These are phyloP conservation scores for Magnaporthiopsis incrustans DNA, from an alignment of 2,329 filamentous ascomycete genomes.

Conservation along the genomic window DNA sequence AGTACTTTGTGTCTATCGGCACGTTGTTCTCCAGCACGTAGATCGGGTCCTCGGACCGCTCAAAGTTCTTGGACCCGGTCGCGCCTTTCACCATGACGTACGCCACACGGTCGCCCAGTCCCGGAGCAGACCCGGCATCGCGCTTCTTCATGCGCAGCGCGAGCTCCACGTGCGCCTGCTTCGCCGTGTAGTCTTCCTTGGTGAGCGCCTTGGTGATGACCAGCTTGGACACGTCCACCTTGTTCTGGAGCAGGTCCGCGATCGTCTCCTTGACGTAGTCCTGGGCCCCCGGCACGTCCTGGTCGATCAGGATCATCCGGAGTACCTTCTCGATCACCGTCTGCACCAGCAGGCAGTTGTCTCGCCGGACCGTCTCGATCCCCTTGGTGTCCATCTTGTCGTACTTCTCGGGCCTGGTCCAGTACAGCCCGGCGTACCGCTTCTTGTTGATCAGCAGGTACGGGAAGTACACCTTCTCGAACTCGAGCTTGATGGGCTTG, in stretches of 20 bases:
- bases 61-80: slow-evolving; percentile 86
- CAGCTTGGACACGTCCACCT: slow-evolving; percentile 96
- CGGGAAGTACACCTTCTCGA: slow-evolving; percentile 98
- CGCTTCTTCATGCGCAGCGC: slow-evolving; percentile 96
- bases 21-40: slow-evolving; percentile 97
- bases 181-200: slow-evolving; percentile 81
- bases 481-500: slow-evolving; percentile 97
- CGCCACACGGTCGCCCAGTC: slow-evolving; percentile 88
- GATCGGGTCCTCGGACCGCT: slow-evolving; percentile 94
- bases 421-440: slow-evolving; percentile 94
- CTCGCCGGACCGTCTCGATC: slow-evolving; percentile 94
- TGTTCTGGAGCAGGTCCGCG: slow-evolving; percentile 91
- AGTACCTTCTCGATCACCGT: slow-evolving; percentile 96
- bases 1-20: slow-evolving; percentile 96
- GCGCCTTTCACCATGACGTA: slow-evolving; percentile 97
- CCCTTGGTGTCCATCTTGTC: slow-evolving; percentile 99
- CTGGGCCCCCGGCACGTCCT: slow-evolving; percentile 83
- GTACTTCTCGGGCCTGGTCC: slow-evolving; percentile 88
- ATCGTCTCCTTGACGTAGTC: slow-evolving; percentile 98
- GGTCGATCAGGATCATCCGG: slow-evolving; percentile 91
- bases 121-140: slow-evolving; percentile 87
- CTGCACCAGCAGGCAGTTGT: slow-evolving; percentile 92
- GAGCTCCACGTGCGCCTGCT: slow-evolving; percentile 93
- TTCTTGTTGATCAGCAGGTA: slow-evolving; percentile 99
- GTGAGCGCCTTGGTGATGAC: slow-evolving; percentile 97